Evolutionary conservation across 345 rosid genomes (phyloP).

Genomic region (Aegle marmelos): DNA sequence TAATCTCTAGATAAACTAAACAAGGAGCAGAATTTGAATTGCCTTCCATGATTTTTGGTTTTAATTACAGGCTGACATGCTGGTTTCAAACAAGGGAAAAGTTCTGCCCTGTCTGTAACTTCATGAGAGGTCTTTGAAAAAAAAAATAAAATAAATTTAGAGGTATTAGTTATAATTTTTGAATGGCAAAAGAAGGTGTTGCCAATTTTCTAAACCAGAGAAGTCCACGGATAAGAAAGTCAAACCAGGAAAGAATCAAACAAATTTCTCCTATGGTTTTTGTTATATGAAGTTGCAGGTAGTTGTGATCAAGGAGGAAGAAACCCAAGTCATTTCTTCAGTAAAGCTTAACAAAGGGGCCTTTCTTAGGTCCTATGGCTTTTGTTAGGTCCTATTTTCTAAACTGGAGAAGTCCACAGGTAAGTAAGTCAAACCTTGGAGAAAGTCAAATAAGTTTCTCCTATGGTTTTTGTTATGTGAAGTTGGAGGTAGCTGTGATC

Average conservation of each 20-base stretch:
- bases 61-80: neutral
- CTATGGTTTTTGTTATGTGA: neutral
- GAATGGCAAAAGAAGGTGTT: neutral
- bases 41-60: neutral
- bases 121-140: neutral
- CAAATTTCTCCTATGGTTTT: neutral
- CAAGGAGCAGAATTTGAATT: neutral
- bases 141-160: neutral
- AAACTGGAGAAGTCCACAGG: too few species aligned
- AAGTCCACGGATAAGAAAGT: too few species aligned
- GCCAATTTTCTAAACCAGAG: neutral
- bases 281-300: neutral
- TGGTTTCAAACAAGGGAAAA: neutral
- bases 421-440: neutral
- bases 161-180: neutral
- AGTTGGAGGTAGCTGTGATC: neutral
- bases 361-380: neutral
- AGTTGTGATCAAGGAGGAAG: neutral
- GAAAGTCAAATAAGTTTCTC: neutral
- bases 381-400: neutral
- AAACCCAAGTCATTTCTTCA: neutral
- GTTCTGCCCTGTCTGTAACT: neutral
- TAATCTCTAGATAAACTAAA: neutral
- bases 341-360: neutral
- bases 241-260: neutral